Base-by-base conservation (phyloP, 192 early-diverging fungal genomes). In the Haplosporangium gracile region DNA sequence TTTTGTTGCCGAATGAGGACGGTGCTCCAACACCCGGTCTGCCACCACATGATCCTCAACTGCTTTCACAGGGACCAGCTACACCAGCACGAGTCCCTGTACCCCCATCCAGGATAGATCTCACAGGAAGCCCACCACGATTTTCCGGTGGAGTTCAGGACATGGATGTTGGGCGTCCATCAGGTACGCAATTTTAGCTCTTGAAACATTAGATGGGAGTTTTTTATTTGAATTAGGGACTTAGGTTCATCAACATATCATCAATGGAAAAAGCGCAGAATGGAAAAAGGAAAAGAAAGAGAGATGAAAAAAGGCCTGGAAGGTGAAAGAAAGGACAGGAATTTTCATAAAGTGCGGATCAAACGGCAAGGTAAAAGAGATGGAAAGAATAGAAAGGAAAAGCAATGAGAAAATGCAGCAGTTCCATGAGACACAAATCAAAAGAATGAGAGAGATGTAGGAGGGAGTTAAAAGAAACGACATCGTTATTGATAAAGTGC, bases 1-100 rank as follows among this genome's bases (percentile, higher is more conserved):
- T 86, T 76, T 68, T 86, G 45, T 53, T 86, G 22, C 84, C 84
- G 13, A 86, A 77, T 72, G 84, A 86, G 51, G 84, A 86, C 34
- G 63, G 60, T 5, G 40, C 45, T 18, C 68, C 53, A 51, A 32
- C 32, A 13, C 32, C 74, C 18, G 65, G 71, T 38, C 24, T 29
- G 13, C 80, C n/a, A 26, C 65, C 34, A 6, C 51, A 45, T 24
- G 34, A 47, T 22, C 79, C 38, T 24, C 40, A 73, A 18, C 70
- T 47, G 29, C 70, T 40, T 71, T 42, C 34, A 42, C 72, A 42
- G 32, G 72, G 22, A 47, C 72, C 60, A 9, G 60, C 38, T 2
- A 40, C 38, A 1, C 69, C 77, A 32, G 45, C 32, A 40, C 77
- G n/a, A 55, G n/a, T 20, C 40, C 7, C 76, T 36, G 53, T 36